Base-by-base conservation (phyloP, 2,329 filamentous ascomycete genomes). In the Ophiostoma populinum region DNA sequence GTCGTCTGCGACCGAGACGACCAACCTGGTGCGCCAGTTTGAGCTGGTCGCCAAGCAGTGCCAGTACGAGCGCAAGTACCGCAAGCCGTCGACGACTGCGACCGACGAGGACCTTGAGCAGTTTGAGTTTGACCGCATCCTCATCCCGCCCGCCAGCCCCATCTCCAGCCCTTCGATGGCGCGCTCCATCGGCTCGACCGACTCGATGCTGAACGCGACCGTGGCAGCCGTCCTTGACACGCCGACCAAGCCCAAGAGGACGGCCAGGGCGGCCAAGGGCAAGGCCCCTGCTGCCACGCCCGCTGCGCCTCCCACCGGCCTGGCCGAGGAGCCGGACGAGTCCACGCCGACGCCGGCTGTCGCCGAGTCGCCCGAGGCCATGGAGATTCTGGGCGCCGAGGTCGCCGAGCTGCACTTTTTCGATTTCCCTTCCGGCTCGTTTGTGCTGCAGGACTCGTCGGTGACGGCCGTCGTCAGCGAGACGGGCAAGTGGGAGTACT, bases 31-130 rank as follows among this genome's bases (percentile, higher is more conserved):
- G 17, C 67, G 76, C 30, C 71, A 77, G 12, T 95, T 98, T 53
- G 74, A 87, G 50, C 65, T 78, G 36, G 75, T 83, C 35, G 81
- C 90, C 7, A 70, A 81, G 39, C 77, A 94, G 69, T 94, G 90
- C 54, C 90, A 98, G 56, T 98, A 92, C 77, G 90, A 98, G 61
- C 73, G 87, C 50, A 95, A 93, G 55, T 92, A 90, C 55, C 73
- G 82, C 43, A 80, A 77, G 49, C 76, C 72, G 25, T 70, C 82
- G 46, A 75, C 82, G 30, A 77, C 75, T 32, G 90, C 90, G 2
- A 83, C 82, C 7, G 76, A 85, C 39, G 63, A 73, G 42, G 83
- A 98, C 43, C 66, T 95, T 5, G 57, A 71, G 41, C 73, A 92
- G 46, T 94, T 98, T 47, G 71, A 77, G 12, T 95, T 94, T 51